Evolutionary conservation across 129 eudicot genomes (phyloP).

Genomic region (Tagetes erecta): DNA sequence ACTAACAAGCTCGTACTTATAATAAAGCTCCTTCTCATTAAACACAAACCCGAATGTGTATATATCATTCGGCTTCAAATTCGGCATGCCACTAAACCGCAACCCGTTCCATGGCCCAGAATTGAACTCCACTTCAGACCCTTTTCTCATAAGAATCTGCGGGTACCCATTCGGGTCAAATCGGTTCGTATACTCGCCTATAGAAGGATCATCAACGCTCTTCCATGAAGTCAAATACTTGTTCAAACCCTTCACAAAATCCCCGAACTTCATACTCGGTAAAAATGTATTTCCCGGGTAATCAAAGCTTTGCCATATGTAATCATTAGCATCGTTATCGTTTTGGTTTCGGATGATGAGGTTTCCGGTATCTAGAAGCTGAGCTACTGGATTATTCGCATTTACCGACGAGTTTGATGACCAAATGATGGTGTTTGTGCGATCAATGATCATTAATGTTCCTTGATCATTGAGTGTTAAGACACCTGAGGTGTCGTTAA

Average conservation of each 20-base stretch:
- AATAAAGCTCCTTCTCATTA: conserved; percentile 23
- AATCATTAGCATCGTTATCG: conserved; percentile 5
- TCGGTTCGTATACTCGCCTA: conserved; percentile 44
- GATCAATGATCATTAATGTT: conserved; percentile 34
- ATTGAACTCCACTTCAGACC: conserved; percentile 31
- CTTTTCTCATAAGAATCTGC: conserved; percentile 39
- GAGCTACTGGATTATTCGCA: conserved; percentile 37
- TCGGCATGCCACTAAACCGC: conserved; percentile 41
- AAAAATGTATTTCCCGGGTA: conserved; percentile 52
- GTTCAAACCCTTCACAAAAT: conserved; percentile 30
- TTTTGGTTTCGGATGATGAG: conserved; percentile 37
- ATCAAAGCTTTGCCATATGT: conserved; percentile 77
- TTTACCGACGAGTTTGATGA: conserved; percentile 43
- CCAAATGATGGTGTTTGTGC: conserved; percentile 37
- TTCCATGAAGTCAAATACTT: conserved; percentile 59
- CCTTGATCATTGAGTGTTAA: conserved; percentile 34
- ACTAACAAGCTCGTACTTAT: conserved; percentile 32
- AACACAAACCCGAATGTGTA: conserved; percentile 35
- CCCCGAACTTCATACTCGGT: conserved; percentile 56
- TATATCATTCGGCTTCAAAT: conserved; percentile 22
- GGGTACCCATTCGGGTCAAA: conserved; percentile 56
- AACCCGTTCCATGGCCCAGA: conserved; percentile 72
- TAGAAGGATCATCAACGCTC: conserved; percentile 47
- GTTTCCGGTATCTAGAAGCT: conserved; percentile 59
- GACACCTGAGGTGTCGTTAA: conserved; percentile 38